These are phyloP conservation scores for Yarrowia sp. DNA, from an alignment of 805 yeast genomes.

Conservation along the genomic window DNA sequence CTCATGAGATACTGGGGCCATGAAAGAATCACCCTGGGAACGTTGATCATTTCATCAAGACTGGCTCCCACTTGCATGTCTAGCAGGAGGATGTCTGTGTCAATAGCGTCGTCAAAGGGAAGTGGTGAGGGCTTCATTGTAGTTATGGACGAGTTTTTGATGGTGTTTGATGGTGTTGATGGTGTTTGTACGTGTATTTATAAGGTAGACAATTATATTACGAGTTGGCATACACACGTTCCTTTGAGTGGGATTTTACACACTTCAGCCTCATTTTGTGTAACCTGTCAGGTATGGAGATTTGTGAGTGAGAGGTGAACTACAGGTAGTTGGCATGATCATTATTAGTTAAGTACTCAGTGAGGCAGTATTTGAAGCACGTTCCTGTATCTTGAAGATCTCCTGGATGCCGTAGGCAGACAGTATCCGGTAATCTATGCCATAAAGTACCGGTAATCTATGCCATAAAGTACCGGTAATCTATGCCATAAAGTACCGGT, in stretches of 20 bases:
- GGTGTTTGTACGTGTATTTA: neutral
- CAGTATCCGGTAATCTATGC: no score
- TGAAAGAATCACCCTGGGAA: slow-evolving; percentile 1
- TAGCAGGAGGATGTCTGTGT: slow-evolving; percentile 2
- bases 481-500: no score
- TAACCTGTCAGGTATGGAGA: neutral
- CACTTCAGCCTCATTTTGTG: neutral
- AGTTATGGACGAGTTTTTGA: no score
- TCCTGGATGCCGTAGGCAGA: no score
- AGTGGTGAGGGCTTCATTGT: slow-evolving; percentile 4
- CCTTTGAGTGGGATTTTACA: neutral
- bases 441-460: no score
- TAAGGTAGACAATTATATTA: neutral
- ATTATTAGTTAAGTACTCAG: no score
- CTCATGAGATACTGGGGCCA: slow-evolving; percentile 26
- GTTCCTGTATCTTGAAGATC: no score
- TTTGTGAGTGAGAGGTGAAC: no score
- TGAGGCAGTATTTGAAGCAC: no score
- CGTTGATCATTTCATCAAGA: slow-evolving; percentile 8
- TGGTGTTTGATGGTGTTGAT: neutral
- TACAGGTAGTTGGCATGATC: no score
- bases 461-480: no score
- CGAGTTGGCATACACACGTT: no score
- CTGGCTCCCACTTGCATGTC: slow-evolving; percentile 30
- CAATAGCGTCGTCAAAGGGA: neutral